Evolutionary conservation across 2,329 filamentous ascomycete genomes (phyloP).

Genomic region (Fusarium sacchari): DNA sequence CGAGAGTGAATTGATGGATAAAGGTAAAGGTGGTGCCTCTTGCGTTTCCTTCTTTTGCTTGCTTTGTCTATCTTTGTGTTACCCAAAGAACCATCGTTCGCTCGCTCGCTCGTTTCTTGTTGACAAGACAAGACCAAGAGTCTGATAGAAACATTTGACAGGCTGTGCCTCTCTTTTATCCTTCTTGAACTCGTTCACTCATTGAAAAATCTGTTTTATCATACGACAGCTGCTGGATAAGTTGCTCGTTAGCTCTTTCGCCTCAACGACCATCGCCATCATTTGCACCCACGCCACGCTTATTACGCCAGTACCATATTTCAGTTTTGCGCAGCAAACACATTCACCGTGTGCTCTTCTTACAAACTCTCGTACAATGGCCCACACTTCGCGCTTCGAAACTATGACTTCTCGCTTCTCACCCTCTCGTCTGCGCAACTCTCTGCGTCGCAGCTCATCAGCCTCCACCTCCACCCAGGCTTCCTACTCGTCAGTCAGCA

Average conservation of each 20-base stretch:
- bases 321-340: not conserved
- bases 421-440: constrained; percentile 59
- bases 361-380: constrained; percentile 19
- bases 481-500: constrained; percentile 56
- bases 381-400: constrained; percentile 56
- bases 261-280: not conserved
- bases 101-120: constrained; percentile 19
- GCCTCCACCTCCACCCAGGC: constrained; percentile 49
- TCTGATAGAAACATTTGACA: constrained; percentile 18
- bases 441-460: constrained; percentile 63
- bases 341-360: not conserved
- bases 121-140: constrained; percentile 13
- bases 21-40: not conserved
- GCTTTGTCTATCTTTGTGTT: constrained; percentile 16
- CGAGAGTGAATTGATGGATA: constrained; percentile 17
- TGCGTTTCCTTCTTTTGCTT: not conserved
- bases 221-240: constrained; percentile 39
- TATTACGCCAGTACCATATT: not conserved
- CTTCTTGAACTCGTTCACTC: constrained; percentile 17
- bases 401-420: constrained; percentile 62
- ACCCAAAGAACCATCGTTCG: constrained; percentile 20
- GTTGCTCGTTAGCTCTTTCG: constrained; percentile 21
- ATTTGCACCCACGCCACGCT: not conserved
- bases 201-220: constrained; percentile 2
- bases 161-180: constrained; percentile 39